A percentile compares a stretch with the other conserved stretches of the same genome.
phyloP scores from a whole-genome alignment of 2,329 filamentous ascomycete genomes.

The Elsinoe arachidis region DNA sequence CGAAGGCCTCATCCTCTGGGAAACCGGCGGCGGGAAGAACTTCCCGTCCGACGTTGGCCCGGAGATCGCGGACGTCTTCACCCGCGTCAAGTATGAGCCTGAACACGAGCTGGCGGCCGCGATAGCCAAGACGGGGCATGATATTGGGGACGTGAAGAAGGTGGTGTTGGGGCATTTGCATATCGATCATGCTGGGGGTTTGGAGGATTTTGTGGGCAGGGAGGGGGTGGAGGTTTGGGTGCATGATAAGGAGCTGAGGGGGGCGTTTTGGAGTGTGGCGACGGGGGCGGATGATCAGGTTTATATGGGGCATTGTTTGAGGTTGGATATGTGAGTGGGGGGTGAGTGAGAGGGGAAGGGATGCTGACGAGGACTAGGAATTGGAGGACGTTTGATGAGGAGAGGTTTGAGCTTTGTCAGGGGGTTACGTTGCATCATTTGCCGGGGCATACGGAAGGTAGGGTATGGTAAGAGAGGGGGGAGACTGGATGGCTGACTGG shows the following conservation, averaged over 20 bases:
- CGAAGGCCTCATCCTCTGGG: slow-evolving; percentile 38
- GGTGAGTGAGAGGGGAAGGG: neutral
- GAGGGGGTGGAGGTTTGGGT: slow-evolving; percentile 31
- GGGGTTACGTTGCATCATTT: slow-evolving; percentile 30
- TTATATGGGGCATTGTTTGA: slow-evolving; percentile 29
- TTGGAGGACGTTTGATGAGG: slow-evolving; percentile 31
- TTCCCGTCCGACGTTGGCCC: slow-evolving; percentile 30
- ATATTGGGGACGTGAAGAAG: slow-evolving; percentile 29
- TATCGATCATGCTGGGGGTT: slow-evolving; percentile 28
- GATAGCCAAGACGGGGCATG: slow-evolving; percentile 28
- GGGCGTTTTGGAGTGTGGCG: slow-evolving; percentile 28
- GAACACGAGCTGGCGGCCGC: slow-evolving; percentile 27
- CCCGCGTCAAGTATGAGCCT: slow-evolving; percentile 27
- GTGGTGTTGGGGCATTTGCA: slow-evolving; percentile 31
- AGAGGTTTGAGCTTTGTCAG: slow-evolving; percentile 28
- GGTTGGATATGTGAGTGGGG: slow-evolving; percentile 23
- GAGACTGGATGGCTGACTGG: neutral
- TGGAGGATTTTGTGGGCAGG: slow-evolving; percentile 28
- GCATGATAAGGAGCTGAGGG: slow-evolving; percentile 26
- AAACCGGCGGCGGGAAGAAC: slow-evolving; percentile 39
- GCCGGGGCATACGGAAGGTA: slow-evolving; percentile 29
- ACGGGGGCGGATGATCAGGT: slow-evolving; percentile 29
- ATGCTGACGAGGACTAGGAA: slow-evolving; percentile 20
- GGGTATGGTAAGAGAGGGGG: neutral
- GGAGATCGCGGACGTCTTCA: slow-evolving; percentile 27